These are phyloP conservation scores for Akanthomyces dipterigenus DNA, from an alignment of 2,329 filamentous ascomycete genomes.

Conservation along the genomic window DNA sequence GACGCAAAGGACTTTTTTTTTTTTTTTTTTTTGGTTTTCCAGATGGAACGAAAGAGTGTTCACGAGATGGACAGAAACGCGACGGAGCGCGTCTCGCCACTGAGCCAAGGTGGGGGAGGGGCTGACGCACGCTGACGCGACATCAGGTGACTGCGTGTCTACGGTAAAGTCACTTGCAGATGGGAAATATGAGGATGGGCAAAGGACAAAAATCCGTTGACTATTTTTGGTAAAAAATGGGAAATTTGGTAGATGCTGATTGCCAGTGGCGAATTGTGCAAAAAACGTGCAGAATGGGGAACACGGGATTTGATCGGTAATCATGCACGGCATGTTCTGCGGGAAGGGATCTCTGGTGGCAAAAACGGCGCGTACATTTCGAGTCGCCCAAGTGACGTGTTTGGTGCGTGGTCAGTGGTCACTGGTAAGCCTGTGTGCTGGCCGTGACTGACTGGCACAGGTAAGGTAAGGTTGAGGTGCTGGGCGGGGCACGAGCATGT, in stretches of 20 bases:
- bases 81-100: background rate
- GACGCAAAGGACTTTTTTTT: too few species aligned
- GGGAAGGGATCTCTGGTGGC: background rate
- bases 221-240: background rate
- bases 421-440: too few species aligned
- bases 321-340: too few species aligned
- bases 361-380: background rate
- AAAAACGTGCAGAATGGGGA: too few species aligned
- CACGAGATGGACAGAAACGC: background rate
- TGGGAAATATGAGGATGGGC: background rate
- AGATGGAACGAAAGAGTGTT: too few species aligned
- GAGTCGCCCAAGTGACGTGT: background rate
- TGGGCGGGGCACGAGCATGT: background rate
- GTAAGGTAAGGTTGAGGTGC: too few species aligned
- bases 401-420: background rate
- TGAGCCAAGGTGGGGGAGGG: background rate
- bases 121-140: conserved; percentile 3
- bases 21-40: too few species aligned
- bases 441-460: too few species aligned
- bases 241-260: too few species aligned
- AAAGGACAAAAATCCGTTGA: background rate
- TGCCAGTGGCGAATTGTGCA: too few species aligned
- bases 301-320: background rate
- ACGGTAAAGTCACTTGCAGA: too few species aligned
- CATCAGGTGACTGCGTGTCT: conserved; percentile 4